Evolutionary conservation across 495 filamentous ascomycete genomes (phyloP).

Genomic region (Darksidea phi): DNA sequence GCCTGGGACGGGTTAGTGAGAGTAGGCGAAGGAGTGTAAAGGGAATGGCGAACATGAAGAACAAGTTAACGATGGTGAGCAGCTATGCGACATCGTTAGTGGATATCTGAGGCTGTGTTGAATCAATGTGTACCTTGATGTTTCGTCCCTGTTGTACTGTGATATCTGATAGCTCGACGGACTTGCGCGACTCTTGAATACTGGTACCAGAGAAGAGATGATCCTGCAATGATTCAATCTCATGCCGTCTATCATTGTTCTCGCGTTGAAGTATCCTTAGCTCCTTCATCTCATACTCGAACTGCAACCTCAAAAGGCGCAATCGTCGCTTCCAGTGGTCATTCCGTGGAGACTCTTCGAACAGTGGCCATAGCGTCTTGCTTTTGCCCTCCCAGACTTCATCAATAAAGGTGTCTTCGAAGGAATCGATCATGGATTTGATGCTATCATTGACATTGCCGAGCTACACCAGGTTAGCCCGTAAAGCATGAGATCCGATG

Average conservation of each 20-base stretch:
- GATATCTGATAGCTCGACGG: slow-evolving; percentile 43
- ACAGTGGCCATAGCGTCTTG: slow-evolving; percentile 47
- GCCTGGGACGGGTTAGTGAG: slow-evolving; percentile 4
- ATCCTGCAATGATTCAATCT: slow-evolving; percentile 45
- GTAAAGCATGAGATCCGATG: not conserved
- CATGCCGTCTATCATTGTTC: slow-evolving; percentile 36
- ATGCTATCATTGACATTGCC: slow-evolving; percentile 56
- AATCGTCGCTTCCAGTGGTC: slow-evolving; percentile 31
- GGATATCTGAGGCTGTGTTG: not conserved
- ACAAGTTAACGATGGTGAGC: slow-evolving; percentile 50
- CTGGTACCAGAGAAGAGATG: slow-evolving; percentile 49
- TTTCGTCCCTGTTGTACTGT: slow-evolving; percentile 49
- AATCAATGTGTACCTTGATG: slow-evolving; percentile 40
- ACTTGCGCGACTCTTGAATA: slow-evolving; percentile 45
- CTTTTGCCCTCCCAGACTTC: slow-evolving; percentile 53
- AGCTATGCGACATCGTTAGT: slow-evolving; percentile 15
- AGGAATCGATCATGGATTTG: slow-evolving; percentile 52
- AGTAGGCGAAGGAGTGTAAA: too few species aligned
- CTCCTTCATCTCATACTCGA: slow-evolving; percentile 36
- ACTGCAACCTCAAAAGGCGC: slow-evolving; percentile 26
- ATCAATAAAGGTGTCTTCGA: slow-evolving; percentile 50
- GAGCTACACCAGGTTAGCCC: not conserved
- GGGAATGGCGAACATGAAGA: slow-evolving; percentile 41
- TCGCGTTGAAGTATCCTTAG: slow-evolving; percentile 31
- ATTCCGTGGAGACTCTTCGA: slow-evolving; percentile 35